Base-by-base conservation (phyloP, 169 alveolate genomes). In the Eimeria praecox region DNA sequence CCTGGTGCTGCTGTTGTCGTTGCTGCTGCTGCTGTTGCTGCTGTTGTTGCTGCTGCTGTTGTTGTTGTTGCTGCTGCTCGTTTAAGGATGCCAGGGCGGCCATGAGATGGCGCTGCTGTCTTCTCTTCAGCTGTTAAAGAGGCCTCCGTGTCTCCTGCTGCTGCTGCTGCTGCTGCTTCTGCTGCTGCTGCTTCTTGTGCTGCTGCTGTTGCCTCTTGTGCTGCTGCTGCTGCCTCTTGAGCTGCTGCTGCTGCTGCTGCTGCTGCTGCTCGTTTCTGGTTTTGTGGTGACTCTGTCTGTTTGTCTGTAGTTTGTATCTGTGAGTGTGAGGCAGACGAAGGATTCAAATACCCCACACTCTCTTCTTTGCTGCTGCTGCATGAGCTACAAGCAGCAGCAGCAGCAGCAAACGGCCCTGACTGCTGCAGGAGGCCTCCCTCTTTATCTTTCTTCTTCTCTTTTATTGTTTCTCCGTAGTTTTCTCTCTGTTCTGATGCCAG, bases 1-100 rank as follows among this genome's bases (percentile, higher is more conserved):
- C 33, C 85, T 75, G 44, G 30, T 75, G n/a, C 38, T n/a, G 27
- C 49, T n/a, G 30, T 44, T 22, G 52, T n/a, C 46, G 27, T 46
- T 16, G 3, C 44, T 80, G 90, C 90, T 49, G 71, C 90, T 44
- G 90, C 71, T 46, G 90, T 49, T 18, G 71, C 44, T 30, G 71
- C 90, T 27, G 16, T 42, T 80, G 90, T 6, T 8, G 27, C 46
- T 24, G 18, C 42, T 27, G 24, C 38, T 18, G 30, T 33, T 30
- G 59, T 64, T 42, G 59, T 35, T 27, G 87, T 22, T 14, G 62
- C 64, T 14, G 87, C 87, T 40, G 59, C 59, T 38, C 64, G 46
- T 49, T 8, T 56, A 56, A 18, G 75, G 40, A 6, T 64, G 35
- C 9, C 75, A 27, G 75, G 40, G 8, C 14, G 40, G 18, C 38